These are phyloP conservation scores for Teunomyces cretensis DNA, from an alignment of 805 yeast species.

Conservation along the genomic window DNA sequence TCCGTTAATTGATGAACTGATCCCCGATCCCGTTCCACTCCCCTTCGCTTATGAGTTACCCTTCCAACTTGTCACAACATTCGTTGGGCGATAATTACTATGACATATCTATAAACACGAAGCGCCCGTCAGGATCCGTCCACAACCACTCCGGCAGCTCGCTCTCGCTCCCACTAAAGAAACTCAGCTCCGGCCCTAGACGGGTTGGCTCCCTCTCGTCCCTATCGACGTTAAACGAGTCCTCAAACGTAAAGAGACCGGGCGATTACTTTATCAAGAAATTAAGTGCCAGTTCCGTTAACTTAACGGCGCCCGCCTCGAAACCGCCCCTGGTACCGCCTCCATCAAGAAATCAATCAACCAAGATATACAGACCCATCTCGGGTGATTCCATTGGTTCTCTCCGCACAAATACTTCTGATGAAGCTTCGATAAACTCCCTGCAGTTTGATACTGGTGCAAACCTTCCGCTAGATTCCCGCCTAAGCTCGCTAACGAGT, in stretches of 20 bases:
- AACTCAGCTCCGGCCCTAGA: constrained; percentile 22
- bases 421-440: constrained; percentile 30
- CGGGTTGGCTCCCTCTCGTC: constrained; percentile 30
- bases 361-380: constrained; percentile 19
- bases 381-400: constrained; percentile 36
- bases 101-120: constrained; percentile 17
- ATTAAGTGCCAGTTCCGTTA: constrained; percentile 21
- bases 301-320: constrained; percentile 11
- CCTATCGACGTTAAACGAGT: constrained; percentile 17
- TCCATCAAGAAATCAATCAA: neutral
- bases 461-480: constrained; percentile 22
- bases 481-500: constrained; percentile 39
- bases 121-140: constrained; percentile 1
- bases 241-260: constrained; percentile 30
- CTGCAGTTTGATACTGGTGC: constrained; percentile 31
- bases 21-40: neutral
- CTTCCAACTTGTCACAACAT: constrained; percentile 17
- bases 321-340: constrained; percentile 1
- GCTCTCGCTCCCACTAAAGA: constrained; percentile 9
- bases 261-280: constrained; percentile 40
- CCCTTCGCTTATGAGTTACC: constrained; percentile 5
- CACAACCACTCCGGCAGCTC: constrained; percentile 5
- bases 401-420: constrained; percentile 32
- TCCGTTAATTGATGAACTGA: neutral
- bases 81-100: constrained; percentile 28